Percentiles rank a stretch among this genome's conserved stretches.
Conservation (phyloP, 148 eudicot species). For the Beta vulgaris region DNA sequence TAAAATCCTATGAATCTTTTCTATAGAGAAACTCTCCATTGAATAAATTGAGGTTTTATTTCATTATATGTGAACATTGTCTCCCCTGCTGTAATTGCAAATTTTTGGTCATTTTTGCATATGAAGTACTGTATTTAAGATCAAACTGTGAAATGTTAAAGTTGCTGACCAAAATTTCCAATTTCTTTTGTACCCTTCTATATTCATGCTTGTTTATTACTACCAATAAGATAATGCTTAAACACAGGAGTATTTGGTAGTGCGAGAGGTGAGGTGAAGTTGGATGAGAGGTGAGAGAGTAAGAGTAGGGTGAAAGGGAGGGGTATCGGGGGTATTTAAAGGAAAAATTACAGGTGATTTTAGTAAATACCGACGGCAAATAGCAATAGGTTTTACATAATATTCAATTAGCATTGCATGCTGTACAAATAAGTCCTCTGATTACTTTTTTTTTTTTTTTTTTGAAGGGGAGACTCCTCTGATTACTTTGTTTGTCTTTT, state of each 20-base stretch:
- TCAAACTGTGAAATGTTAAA: neutral
- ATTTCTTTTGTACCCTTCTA: no score
- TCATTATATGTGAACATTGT: neutral
- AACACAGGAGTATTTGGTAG: neutral
- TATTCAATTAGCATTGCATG: neutral
- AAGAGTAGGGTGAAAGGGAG: no score
- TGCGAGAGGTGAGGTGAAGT: no score
- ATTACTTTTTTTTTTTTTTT: neutral
- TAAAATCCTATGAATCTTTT: neutral
- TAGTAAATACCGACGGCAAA: no score
- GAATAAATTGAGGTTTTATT: neutral
- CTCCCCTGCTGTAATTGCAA: constrained; percentile 2
- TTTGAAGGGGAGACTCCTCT: no score
- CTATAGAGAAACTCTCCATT: neutral
- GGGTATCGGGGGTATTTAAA: no score
- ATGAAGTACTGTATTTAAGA: neutral
- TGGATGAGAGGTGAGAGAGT: no score
- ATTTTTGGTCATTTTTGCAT: neutral
- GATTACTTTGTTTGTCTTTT: neutral
- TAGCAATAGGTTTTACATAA: neutral
- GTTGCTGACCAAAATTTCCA: neutral
- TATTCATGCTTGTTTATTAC: neutral
- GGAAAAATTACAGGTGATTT: no score
- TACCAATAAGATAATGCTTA: neutral
- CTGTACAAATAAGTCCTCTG: neutral